Percentiles rank a stretch among this genome's conserved stretches.
phyloP scores from a whole-genome alignment of 441 rosid genomes.

The Mallotus japonicus region DNA sequence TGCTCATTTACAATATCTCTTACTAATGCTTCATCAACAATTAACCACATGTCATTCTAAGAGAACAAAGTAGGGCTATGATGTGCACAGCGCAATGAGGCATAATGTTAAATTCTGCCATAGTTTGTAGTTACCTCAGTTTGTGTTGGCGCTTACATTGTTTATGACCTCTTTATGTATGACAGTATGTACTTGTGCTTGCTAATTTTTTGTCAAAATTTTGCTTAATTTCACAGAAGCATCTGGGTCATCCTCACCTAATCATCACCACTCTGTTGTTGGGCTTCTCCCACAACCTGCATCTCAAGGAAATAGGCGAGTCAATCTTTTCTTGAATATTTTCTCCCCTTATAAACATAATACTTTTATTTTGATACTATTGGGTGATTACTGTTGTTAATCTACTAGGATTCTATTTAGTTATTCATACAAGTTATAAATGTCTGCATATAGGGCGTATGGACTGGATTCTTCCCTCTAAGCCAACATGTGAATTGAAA shows the following conservation, averaged over 20 bases:
- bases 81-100: not conserved
- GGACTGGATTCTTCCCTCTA: constrained; percentile 12
- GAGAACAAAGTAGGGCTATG: not conserved
- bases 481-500: constrained; percentile 1
- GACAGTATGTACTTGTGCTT: not conserved
- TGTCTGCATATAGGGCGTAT: constrained; percentile 9
- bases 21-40: not conserved
- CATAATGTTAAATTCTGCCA: not conserved
- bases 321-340: constrained; percentile 5
- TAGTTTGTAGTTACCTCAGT: not conserved
- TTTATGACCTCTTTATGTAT: constrained; percentile 1
- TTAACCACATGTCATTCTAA: not conserved
- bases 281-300: constrained; percentile 68
- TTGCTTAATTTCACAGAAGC: constrained; percentile 42
- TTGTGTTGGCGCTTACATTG: not conserved
- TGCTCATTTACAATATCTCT: not conserved
- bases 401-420: not conserved
- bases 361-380: constrained; percentile 18
- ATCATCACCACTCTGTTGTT: constrained; percentile 44
- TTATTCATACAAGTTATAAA: not conserved
- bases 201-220: not conserved
- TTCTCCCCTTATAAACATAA: not conserved
- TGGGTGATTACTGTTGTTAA: constrained; percentile 6
- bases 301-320: constrained; percentile 57
- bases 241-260: constrained; percentile 41